Conservation (phyloP, 1,284 basidiomycete genomes). For the Blastosporella zonata region DNA sequence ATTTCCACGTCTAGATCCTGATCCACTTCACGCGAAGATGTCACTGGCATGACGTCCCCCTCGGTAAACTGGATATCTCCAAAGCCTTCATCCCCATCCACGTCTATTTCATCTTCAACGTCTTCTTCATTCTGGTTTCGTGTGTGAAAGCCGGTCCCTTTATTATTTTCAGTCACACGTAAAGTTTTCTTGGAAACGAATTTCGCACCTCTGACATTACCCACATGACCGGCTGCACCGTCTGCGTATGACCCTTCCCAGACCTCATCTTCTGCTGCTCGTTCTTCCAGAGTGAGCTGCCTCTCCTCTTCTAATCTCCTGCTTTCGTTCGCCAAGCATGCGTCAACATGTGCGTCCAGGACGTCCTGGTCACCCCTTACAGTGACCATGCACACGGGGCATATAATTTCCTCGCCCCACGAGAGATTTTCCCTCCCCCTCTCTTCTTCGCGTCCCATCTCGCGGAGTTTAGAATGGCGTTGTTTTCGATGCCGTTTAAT, state of each 20-base stretch:
- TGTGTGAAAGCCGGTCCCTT: conserved; percentile 65
- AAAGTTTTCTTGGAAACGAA: not conserved
- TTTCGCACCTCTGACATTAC: conserved; percentile 39
- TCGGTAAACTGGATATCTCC: conserved; percentile 74
- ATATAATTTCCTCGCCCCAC: conserved; percentile 44
- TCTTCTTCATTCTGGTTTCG: conserved; percentile 54
- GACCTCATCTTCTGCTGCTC: conserved; percentile 31
- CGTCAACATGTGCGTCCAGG: conserved; percentile 72
- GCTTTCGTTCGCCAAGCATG: conserved; percentile 61
- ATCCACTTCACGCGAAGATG: conserved; percentile 24
- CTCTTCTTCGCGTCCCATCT: conserved; percentile 61
- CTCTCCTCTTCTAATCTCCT: conserved; percentile 43
- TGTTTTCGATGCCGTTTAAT: conserved; percentile 65
- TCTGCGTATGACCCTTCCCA: conserved; percentile 34
- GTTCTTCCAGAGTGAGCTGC: conserved; percentile 29
- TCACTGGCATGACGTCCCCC: conserved; percentile 52
- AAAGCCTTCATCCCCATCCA: conserved; percentile 74
- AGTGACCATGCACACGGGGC: conserved; percentile 61
- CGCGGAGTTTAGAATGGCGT: conserved; percentile 58
- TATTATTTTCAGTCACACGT: conserved; percentile 4
- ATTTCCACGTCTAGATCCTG: conserved; percentile 41
- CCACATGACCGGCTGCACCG: conserved; percentile 39
- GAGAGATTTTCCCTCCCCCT: conserved; percentile 27
- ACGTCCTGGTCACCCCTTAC: conserved; percentile 67
- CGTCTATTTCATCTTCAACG: conserved; percentile 73